Conservation (phyloP, 768 basidiomycete species). For the Serendipita vermifera region DNA sequence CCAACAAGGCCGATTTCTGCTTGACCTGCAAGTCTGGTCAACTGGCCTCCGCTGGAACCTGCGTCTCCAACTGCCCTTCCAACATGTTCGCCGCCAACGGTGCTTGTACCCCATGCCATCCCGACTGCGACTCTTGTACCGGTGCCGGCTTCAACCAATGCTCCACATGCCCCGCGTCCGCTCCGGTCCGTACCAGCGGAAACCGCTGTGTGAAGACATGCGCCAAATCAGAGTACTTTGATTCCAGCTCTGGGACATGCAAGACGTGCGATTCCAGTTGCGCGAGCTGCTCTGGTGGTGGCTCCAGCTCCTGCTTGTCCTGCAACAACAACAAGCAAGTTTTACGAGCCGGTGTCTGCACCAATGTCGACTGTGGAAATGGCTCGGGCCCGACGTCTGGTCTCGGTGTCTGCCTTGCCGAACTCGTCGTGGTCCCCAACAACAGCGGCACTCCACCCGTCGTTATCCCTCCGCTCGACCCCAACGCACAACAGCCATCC, state of each 20-base stretch:
- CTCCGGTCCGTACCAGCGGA: slow-evolving; percentile 47
- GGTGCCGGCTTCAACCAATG: slow-evolving; percentile 73
- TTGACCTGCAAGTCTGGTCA: slow-evolving; percentile 54
- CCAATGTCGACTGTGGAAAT: slow-evolving; percentile 44
- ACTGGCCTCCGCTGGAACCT: slow-evolving; percentile 60
- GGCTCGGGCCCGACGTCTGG: slow-evolving; percentile 47
- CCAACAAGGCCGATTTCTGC: slow-evolving; percentile 54
- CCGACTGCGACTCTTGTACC: slow-evolving; percentile 74
- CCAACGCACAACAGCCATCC: slow-evolving; percentile 19
- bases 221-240: slow-evolving; percentile 57
- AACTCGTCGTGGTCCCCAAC: slow-evolving; percentile 45
- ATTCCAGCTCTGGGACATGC: slow-evolving; percentile 48
- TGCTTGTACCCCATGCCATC: slow-evolving; percentile 63
- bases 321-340: slow-evolving; percentile 54
- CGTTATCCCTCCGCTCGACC: slow-evolving; percentile 16
- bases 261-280: slow-evolving; percentile 63
- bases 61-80: slow-evolving; percentile 61
- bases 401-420: slow-evolving; percentile 68
- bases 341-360: slow-evolving; percentile 53
- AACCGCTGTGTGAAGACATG: slow-evolving; percentile 74
- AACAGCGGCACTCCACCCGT: slow-evolving; percentile 48
- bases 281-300: slow-evolving; percentile 61
- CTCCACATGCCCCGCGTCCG: slow-evolving; percentile 48
- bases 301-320: slow-evolving; percentile 54
- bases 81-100: slow-evolving; percentile 53